Base-by-base conservation (phyloP, 163 green algal species). In the Scenedesmus sp. region DNA sequence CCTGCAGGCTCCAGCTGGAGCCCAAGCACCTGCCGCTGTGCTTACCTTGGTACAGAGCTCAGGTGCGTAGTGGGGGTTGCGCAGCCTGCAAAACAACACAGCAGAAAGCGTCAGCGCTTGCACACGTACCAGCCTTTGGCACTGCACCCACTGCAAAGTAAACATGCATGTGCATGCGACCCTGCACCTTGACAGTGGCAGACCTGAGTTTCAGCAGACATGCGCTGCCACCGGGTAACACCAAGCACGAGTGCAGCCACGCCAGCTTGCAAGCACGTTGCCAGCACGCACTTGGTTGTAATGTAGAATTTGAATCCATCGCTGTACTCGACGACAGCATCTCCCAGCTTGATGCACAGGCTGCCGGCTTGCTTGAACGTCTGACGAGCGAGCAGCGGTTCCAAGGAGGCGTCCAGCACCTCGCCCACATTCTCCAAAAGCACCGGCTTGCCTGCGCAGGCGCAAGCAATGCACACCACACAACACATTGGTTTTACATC, bases 251-350 rank as follows among this genome's bases (percentile, higher is more conserved):
- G n/a, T n/a, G n/a, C n/a, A n/a, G n/a, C n/a, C n/a, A n/a, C n/a
- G n/a, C n/a, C n/a, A n/a, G n/a, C n/a, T n/a, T n/a, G n/a, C n/a
- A n/a, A n/a, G n/a, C n/a, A n/a, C n/a, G n/a, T n/a, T n/a, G n/a
- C n/a, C n/a, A 20, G 59, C 3, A n/a, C 65, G 37, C 65, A 76
- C 65, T 97, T 97, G 72, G 96, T 98, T 86, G 96, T 98, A 90
- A 98, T 97, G 94, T 98, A 98, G 93, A 98, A 95, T 94, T 94
- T 97, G 92, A 97, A 98, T 43, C 95, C 86, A 76, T 95, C 91
- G 37, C 83, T 94, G 94, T 96, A 98, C 93, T 98, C 96, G 37
- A 98, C 96, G 15, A 93, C 94, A 1, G 93, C 87, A 79, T 98
- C 96, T 4, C 96, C 96, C 70, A 98, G 94, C 83, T 95, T 94